A percentile compares a stretch with the other conserved stretches of the same genome.
phyloP scores from a whole-genome alignment of 306 rosid species.

The Rosa persica region DNA sequence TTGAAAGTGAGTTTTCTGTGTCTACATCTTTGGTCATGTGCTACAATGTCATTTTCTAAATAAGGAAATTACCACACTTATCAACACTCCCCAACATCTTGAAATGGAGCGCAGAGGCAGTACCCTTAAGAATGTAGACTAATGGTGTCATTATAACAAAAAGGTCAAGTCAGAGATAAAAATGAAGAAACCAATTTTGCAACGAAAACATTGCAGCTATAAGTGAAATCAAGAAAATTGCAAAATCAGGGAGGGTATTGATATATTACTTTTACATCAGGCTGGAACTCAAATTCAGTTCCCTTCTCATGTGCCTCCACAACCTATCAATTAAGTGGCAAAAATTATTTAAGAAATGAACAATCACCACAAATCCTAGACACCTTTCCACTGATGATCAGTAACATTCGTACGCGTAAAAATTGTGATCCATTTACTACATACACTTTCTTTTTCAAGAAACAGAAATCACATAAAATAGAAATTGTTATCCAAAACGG shows the following conservation, averaged over 20 bases:
- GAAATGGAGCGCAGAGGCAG: slow-evolving; percentile 84
- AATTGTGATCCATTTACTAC: not conserved
- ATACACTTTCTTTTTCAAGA: not conserved
- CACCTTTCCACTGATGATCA: not conserved
- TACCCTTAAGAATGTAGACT: slow-evolving; percentile 69
- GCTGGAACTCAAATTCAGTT: slow-evolving; percentile 73
- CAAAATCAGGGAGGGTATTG: not conserved
- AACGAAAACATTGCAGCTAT: slow-evolving; percentile 10
- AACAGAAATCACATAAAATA: not conserved
- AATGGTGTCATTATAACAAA: not conserved
- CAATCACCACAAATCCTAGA: slow-evolving; percentile 2
- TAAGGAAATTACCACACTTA: slow-evolving; percentile 75
- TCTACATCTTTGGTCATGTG: too few species aligned
- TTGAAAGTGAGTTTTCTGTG: too few species aligned
- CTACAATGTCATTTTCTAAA: too few species aligned
- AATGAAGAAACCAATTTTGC: slow-evolving; percentile 11
- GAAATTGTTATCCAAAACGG: not conserved
- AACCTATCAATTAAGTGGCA: slow-evolving; percentile 42
- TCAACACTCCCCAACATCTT: slow-evolving; percentile 77
- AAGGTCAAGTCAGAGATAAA: slow-evolving; percentile 20
- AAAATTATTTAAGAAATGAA: slow-evolving; percentile 7
- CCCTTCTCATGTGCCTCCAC: slow-evolving; percentile 71
- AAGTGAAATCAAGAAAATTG: not conserved
- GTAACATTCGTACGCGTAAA: too few species aligned
- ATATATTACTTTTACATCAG: slow-evolving; percentile 65